A percentile compares a stretch with the other conserved stretches of the same genome.
Evolutionary conservation across 1,284 basidiomycete genomes (phyloP).

Genomic region (Ganoderma sinense): DNA sequence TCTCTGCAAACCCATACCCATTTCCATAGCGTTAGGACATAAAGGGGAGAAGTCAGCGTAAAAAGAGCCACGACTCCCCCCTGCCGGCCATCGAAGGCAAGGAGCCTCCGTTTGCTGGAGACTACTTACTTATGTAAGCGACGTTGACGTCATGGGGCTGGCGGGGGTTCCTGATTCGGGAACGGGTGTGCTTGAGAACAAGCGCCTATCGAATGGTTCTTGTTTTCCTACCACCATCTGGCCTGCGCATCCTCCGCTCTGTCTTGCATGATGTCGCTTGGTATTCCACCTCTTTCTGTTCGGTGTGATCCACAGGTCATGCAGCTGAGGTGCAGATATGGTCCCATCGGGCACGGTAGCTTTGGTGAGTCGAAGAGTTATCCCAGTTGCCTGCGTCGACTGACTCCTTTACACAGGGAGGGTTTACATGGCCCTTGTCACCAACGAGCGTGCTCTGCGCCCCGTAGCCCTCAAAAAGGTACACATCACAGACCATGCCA

Average conservation of each 20-base stretch:
- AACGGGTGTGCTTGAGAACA: too few relatives aligned
- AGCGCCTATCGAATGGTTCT: too few relatives aligned
- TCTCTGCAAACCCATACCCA: slow-evolving; percentile 51
- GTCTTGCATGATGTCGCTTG: too few relatives aligned
- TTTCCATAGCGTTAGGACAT: not conserved
- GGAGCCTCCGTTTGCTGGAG: too few relatives aligned
- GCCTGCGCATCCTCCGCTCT: too few relatives aligned
- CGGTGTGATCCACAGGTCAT: not conserved
- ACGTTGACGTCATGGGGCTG: too few relatives aligned
- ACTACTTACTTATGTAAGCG: too few relatives aligned
- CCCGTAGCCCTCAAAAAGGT: not conserved
- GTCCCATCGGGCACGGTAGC: not conserved
- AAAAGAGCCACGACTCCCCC: too few relatives aligned
- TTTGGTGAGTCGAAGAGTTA: not conserved
- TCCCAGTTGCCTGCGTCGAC: not conserved
- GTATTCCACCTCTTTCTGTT: not conserved
- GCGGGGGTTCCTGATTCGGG: too few relatives aligned
- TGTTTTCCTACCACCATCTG: too few relatives aligned
- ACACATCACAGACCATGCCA: not conserved
- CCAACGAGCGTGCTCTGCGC: not conserved
- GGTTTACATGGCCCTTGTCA: not conserved
- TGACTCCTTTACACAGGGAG: not conserved
- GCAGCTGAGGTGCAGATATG: not conserved
- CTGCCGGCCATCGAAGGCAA: too few relatives aligned
- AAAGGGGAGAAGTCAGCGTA: too few relatives aligned